phyloP scores from a whole-genome alignment of 305 asterid species.

The Fraxinus platypoda region DNA sequence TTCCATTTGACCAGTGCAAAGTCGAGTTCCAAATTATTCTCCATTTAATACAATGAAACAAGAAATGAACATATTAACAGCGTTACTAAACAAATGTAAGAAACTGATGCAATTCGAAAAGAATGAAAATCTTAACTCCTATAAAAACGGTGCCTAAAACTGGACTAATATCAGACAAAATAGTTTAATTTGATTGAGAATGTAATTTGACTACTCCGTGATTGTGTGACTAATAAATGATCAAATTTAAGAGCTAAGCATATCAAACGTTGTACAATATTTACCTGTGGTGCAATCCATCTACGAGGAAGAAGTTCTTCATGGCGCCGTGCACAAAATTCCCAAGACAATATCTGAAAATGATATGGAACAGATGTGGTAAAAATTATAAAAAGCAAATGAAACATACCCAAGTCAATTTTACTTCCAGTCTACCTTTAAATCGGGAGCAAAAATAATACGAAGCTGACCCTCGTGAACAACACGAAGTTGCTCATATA shows the following conservation, averaged over 20 bases:
- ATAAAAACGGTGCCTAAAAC: background rate
- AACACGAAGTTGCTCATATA: conserved; percentile 92
- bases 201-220: background rate
- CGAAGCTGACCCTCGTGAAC: conserved; percentile 96
- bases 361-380: conserved; percentile 18
- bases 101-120: background rate
- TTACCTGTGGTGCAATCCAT: conserved; percentile 92
- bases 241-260: conserved; percentile 2
- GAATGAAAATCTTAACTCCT: background rate
- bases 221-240: background rate
- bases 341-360: conserved; percentile 86
- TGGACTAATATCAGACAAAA: background rate
- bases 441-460: conserved; percentile 75
- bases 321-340: conserved; percentile 90
- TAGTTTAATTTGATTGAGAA: background rate
- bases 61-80: background rate
- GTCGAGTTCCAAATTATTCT: background rate
- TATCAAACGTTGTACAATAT: conserved; percentile 20
- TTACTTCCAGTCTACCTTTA: conserved; percentile 50
- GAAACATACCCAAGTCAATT: background rate
- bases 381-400: background rate
- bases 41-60: background rate
- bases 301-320: conserved; percentile 96
- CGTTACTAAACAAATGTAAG: background rate
- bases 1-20: background rate